These are phyloP conservation scores for Fusarium sp. DNA, from an alignment of 2,329 filamentous ascomycete genomes.

Conservation along the genomic window DNA sequence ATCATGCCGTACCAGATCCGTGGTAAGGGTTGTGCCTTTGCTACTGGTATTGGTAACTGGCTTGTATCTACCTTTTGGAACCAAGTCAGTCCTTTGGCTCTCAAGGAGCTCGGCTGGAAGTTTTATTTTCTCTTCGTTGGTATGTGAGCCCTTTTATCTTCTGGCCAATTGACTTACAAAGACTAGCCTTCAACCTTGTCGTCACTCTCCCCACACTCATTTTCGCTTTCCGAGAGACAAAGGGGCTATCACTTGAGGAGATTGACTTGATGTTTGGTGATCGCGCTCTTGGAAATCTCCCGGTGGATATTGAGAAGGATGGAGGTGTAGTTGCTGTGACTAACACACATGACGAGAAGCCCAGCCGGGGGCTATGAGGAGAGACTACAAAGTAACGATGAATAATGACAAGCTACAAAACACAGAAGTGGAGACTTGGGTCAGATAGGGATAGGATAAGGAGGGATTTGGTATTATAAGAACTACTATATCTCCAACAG, in stretches of 20 bases:
- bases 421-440: not conserved
- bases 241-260: constrained; percentile 65
- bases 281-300: constrained; percentile 44
- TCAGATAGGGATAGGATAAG: not conserved
- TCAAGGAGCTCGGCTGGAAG: constrained; percentile 54
- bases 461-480: not conserved
- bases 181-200: constrained; percentile 51
- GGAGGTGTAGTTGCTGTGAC: constrained; percentile 22
- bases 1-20: constrained; percentile 74
- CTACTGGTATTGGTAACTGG: constrained; percentile 48
- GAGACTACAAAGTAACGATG: not conserved
- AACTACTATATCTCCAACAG: not conserved
- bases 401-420: not conserved
- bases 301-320: constrained; percentile 47
- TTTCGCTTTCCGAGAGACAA: constrained; percentile 67
- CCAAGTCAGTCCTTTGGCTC: constrained; percentile 68
- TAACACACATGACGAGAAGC: constrained; percentile 33
- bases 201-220: constrained; percentile 58
- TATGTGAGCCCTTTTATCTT: constrained; percentile 47
- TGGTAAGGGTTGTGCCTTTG: constrained; percentile 45
- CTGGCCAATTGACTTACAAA: constrained; percentile 52
- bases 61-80: constrained; percentile 62
- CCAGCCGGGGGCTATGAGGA: not conserved
- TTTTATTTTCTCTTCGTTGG: constrained; percentile 56
- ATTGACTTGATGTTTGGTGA: constrained; percentile 67